Conservation (phyloP, 495 filamentous ascomycete species). For the Cenococcum geophilum region DNA sequence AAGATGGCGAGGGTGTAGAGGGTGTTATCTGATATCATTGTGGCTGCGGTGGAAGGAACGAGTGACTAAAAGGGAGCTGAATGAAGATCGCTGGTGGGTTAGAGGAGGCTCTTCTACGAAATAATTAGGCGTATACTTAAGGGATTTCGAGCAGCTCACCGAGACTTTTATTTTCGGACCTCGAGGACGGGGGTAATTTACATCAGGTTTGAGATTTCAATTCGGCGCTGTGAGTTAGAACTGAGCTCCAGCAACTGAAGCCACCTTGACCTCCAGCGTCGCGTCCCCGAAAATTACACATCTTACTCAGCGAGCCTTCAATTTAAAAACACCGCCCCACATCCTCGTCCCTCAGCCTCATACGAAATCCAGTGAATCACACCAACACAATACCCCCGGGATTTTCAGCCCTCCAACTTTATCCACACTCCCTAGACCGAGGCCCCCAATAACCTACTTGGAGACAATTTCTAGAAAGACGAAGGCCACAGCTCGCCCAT, state of each 20-base stretch:
- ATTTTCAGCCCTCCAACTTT: slow-evolving; percentile 16
- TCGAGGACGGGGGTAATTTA: neutral
- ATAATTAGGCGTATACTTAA: neutral
- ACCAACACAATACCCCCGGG: neutral
- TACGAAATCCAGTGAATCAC: slow-evolving; percentile 9
- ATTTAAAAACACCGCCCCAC: slow-evolving; percentile 9
- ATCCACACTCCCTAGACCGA: slow-evolving; percentile 14
- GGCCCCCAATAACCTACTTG: neutral
- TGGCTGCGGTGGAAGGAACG: slow-evolving; percentile 13
- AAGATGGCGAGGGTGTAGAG: slow-evolving; percentile 73
- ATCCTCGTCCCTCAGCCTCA: slow-evolving; percentile 17
- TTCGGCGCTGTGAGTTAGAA: neutral
- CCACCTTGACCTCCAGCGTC: slow-evolving; percentile 23
- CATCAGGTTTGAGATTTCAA: neutral
- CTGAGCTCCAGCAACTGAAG: slow-evolving; percentile 13
- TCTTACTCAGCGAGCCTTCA: slow-evolving; percentile 6
- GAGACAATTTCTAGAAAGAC: slow-evolving; percentile 7
- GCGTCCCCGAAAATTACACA: neutral
- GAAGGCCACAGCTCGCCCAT: slow-evolving; percentile 35
- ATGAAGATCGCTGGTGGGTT: neutral
- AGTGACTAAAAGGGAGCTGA: neutral
- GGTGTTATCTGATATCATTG: slow-evolving; percentile 43
- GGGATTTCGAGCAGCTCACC: neutral
- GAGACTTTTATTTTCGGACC: neutral
- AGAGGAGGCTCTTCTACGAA: neutral